phyloP scores from a whole-genome alignment of 1,284 basidiomycete genomes.

The Cutaneotrichosporon mucoides region DNA sequence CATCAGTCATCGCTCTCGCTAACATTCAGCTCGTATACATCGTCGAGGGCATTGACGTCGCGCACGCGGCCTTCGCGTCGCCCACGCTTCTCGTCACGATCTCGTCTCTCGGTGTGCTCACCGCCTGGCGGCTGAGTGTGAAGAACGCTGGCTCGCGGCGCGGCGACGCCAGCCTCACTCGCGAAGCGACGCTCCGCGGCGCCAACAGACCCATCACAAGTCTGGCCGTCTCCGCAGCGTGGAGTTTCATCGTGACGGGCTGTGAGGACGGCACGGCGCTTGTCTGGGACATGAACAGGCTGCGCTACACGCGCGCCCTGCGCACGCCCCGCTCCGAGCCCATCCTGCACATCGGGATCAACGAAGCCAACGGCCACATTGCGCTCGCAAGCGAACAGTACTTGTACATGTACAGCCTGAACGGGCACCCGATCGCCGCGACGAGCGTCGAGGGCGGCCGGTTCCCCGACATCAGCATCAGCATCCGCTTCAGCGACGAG shows the following conservation, averaged over 20 bases:
- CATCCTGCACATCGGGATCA: slow-evolving; percentile 69
- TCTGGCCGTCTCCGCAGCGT: slow-evolving; percentile 69
- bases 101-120: slow-evolving; percentile 67
- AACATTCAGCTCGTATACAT: slow-evolving; percentile 62
- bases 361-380: slow-evolving; percentile 70
- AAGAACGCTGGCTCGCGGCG: slow-evolving; percentile 30
- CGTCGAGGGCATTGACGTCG: slow-evolving; percentile 66
- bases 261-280: slow-evolving; percentile 78
- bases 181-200: slow-evolving; percentile 71
- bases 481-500: background rate
- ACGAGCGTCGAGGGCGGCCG: slow-evolving; percentile 24
- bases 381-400: slow-evolving; percentile 36
- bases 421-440: slow-evolving; percentile 46
- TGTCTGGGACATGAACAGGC: slow-evolving; percentile 85
- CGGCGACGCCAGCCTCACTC: slow-evolving; percentile 46
- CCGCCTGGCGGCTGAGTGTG: slow-evolving; percentile 63
- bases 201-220: slow-evolving; percentile 66
- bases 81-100: slow-evolving; percentile 68
- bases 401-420: slow-evolving; percentile 46
- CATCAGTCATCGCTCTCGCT: slow-evolving; percentile 18
- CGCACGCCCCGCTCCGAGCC: slow-evolving; percentile 58
- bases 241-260: slow-evolving; percentile 80
- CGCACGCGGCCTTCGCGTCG: slow-evolving; percentile 72
- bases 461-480: slow-evolving; percentile 15
- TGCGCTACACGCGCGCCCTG: slow-evolving; percentile 69